Evolutionary conservation across 148 eudicot genomes (phyloP), one percentile per base, ranked within the genome.

Genomic region (Fagopyrum homotropicum): DNA sequence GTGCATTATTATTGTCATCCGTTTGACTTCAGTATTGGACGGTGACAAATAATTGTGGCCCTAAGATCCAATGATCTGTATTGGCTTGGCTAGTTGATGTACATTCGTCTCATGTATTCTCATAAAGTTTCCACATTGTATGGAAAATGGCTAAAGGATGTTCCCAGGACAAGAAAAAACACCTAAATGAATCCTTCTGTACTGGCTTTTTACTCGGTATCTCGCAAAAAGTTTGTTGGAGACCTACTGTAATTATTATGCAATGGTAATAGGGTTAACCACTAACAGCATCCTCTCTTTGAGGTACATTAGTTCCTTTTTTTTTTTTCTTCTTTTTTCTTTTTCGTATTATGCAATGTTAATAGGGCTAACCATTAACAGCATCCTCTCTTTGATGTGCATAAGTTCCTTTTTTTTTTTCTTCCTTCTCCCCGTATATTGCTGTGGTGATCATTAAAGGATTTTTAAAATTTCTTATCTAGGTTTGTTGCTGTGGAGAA

Each of bases 401-500:
- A 56, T 56, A 5, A 29, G 44, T 61, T 26, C 30, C 68, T 61
- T 26, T 61, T 6, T 61, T 29, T 61, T 5, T 9, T 7, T 1
- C 40, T 2, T 2, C 40, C 40, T 2, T 1, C 40, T 2, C 40
- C 40, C 40, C 40, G 40, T 35, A 35, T 63, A 29, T 63, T 63
- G 14, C 44, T 7, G 43, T 63, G 26, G 43, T 63, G 69, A 43
- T 63, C 44, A 15, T 30, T 63, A 35, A 63, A 43, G 26, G 11
- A 30, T 63, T 9, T 10, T 30, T 26, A 15, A 19, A 45, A 50
- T 44, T 74, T 71, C 16, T 19, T 75, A 7, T 59, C 26, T 76
- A 91, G 97, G 98, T 95, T 95, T 82, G 88, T 92, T 78, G 92
- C 92, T 12, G 99, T 95, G 81, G 99, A 95, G 75, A 85, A 84